Base-by-base conservation (phyloP, 2,329 filamentous ascomycete genomes). In the Tolypocladium amazonense region DNA sequence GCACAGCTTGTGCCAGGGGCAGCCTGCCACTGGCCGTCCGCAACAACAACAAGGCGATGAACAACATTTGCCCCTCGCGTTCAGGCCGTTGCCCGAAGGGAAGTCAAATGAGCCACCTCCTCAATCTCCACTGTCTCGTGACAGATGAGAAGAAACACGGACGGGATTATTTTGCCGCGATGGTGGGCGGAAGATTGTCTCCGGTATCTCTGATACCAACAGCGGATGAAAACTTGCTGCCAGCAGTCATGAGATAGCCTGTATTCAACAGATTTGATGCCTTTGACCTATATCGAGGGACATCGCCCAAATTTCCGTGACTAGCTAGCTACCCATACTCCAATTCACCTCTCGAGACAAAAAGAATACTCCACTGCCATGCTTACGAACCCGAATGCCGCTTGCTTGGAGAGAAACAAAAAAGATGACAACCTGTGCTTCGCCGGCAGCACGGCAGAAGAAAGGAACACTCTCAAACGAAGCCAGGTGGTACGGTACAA, bases 161-260 rank as follows among this genome's bases (percentile, higher is more conserved):
- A 7, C 1, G 39, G 18, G 20, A 43, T 4, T 15, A 7, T n/a
- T n/a, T 9, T n/a, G 20, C 6, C n/a, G 20, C 20, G 3, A n/a
- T 9, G 18, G 20, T n/a, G 14, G 38, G 3, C 39, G 20, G 18
- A 20, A n/a, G 2, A 2, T 43, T 4, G 39, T 20, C 4, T n/a
- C 14, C 7, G 7, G 20, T 7, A 9, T 1, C 2, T 7, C 1
- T 2, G n/a, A n/a, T 9, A n/a, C 18, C 2, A n/a, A 11, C 3
- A n/a, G 20, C n/a, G 18, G 39, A 43, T 20, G 20, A 2, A 43
- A 20, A 9, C 20, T 8, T 43, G 39, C 7, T 43, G 5, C 20
- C 20, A 43, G 39, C 39, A 43, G 11, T 43, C 20, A n/a, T 43
- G 39, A n/a, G 20, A 43, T 43, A 20, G 39, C 39, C 39, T 43